Percentiles rank a stretch among this genome's conserved stretches.
phyloP scores from a whole-genome alignment of 441 rosid genomes.

The Gossypium aridum region DNA sequence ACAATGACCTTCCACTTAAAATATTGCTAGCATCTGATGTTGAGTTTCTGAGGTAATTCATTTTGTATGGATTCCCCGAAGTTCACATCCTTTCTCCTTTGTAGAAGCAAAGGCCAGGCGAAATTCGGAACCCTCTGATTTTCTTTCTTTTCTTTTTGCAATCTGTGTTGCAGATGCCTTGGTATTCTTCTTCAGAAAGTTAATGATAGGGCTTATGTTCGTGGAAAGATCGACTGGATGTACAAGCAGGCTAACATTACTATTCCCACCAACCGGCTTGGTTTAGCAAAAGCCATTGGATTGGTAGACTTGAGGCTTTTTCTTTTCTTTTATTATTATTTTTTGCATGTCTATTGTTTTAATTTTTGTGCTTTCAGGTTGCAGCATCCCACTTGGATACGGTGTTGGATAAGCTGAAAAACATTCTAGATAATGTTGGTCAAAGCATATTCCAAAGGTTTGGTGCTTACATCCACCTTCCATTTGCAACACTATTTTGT shows the following conservation, averaged over 20 bases:
- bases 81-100: background rate
- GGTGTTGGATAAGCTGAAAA: constrained; percentile 90
- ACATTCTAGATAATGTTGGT: constrained; percentile 78
- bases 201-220: constrained; percentile 80
- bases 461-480: constrained; percentile 6
- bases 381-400: constrained; percentile 98
- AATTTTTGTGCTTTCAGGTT: constrained; percentile 51
- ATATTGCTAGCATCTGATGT: background rate
- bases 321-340: constrained; percentile 2
- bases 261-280: constrained; percentile 90
- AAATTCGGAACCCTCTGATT: constrained; percentile 4
- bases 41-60: background rate
- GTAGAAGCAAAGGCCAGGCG: background rate
- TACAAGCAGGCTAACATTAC: constrained; percentile 82
- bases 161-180: constrained; percentile 55
- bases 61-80: background rate
- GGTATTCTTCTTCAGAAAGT: constrained; percentile 97
- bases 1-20: background rate
- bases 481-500: background rate
- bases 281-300: constrained; percentile 99
- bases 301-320: constrained; percentile 49
- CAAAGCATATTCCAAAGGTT: constrained; percentile 87
- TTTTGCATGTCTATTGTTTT: constrained; percentile 14
- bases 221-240: constrained; percentile 88
- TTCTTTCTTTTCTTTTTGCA: background rate